Evolutionary conservation across 257 asterid species (phyloP), one percentile per base, ranked within the genome.

Genomic region (Salvia splendens): DNA sequence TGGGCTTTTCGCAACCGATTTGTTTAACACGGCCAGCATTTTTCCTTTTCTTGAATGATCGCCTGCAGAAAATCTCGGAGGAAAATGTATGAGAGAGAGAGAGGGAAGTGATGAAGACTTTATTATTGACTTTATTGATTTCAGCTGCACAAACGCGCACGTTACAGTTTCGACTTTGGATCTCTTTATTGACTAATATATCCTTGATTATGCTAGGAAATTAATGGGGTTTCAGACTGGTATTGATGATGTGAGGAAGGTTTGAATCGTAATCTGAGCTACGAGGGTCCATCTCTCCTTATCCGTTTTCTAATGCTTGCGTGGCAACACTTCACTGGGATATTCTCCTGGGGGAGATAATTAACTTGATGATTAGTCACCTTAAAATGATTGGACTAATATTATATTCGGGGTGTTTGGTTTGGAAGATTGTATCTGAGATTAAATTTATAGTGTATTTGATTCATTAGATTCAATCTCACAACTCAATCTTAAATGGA

Each of bases 1-100:
- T 3, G 97, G 96, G 87, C 88, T 73, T 64, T 89, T 87, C 0
- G 96, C 95, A 30, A 89, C 92, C 17, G 92, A 80, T 75, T 89
- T 86, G 40, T 84, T 79, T 54, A 89, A 75, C 45, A 86, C 92
- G 28, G 92, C 96, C 77, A 89, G 58, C 97, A 87, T 87, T 67
- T 49, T 81, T 24, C 30, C 30, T 24, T n/a, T 7, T 36, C 3
- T n/a, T 52, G n/a, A n/a, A n/a, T 61, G 32, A 8, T 9, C 38
- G 33, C 16, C 61, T 9, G 58, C 9, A 50, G 20, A 38, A 36
- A 52, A 53, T 17, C 38, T 17, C 3, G 12, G 40, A 53, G 46
- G 45, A 24, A n/a, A 35, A 12, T 36, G 15, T 11, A 1, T 11
- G 49, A 9, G 51, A 43, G 16, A 1, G 8, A 14, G 32, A 17